phyloP scores from a whole-genome alignment of 495 filamentous ascomycete species.

The Aspergillus haitiensis region DNA sequence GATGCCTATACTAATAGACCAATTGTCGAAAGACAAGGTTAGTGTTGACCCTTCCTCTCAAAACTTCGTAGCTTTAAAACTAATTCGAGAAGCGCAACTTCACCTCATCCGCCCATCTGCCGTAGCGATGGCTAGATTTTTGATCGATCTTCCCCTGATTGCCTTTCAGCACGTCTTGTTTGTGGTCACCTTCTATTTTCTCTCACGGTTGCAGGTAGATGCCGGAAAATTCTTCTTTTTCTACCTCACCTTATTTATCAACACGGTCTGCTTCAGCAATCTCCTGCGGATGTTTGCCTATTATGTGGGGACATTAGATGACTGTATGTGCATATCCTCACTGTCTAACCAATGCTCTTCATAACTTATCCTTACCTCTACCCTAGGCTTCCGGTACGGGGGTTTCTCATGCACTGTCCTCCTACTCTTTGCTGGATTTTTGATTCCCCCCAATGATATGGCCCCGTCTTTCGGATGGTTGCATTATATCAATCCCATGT shows the following conservation, averaged over 20 bases:
- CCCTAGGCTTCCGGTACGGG: slow-evolving; percentile 4
- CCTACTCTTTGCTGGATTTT: slow-evolving; percentile 57
- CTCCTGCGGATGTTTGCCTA: slow-evolving; percentile 13
- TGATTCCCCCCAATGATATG: slow-evolving; percentile 65
- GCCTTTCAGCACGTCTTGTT: slow-evolving; percentile 8
- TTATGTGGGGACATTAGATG: slow-evolving; percentile 6
- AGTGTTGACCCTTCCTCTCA: neutral
- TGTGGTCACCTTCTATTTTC: slow-evolving; percentile 2
- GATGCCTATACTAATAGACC: slow-evolving; percentile 65
- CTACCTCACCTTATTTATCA: slow-evolving; percentile 9
- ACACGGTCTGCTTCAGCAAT: slow-evolving; percentile 13
- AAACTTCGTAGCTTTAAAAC: neutral
- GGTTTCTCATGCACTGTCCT: slow-evolving; percentile 46
- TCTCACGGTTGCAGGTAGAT: slow-evolving; percentile 4
- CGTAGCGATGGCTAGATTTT: neutral
- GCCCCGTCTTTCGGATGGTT: slow-evolving; percentile 76
- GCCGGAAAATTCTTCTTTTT: slow-evolving; percentile 9
- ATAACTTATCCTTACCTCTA: neutral
- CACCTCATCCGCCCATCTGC: slow-evolving; percentile 10
- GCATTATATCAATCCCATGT: slow-evolving; percentile 65
- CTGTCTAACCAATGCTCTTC: neutral
- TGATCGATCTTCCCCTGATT: slow-evolving; percentile 7
- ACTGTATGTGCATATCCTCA: neutral
- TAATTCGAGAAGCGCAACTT: neutral
- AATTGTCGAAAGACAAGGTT: slow-evolving; percentile 37